Conservation (phyloP, 495 filamentous ascomycete species). For the Sphaerosporella brunnea region DNA sequence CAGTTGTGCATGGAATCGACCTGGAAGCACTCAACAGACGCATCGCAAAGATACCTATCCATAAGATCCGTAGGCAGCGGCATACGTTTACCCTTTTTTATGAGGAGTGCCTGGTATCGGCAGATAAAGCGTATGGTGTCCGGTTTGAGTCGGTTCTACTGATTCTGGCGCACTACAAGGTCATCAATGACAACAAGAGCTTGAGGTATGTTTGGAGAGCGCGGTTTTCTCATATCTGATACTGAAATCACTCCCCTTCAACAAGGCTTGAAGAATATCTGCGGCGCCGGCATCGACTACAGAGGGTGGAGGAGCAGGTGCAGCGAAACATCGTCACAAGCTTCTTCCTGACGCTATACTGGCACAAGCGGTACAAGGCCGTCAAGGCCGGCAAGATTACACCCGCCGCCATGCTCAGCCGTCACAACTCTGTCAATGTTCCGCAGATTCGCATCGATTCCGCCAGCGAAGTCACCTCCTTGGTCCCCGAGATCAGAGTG, state of each 20-base stretch:
- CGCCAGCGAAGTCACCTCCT: slow-evolving; percentile 21
- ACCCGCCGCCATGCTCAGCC: slow-evolving; percentile 46
- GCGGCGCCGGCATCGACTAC: slow-evolving; percentile 70
- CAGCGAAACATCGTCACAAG: slow-evolving; percentile 71
- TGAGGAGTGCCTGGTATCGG: slow-evolving; percentile 88
- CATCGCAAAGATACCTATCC: slow-evolving; percentile 56
- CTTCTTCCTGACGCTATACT: slow-evolving; percentile 92
- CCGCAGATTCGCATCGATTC: slow-evolving; percentile 18
- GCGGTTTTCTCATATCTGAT: too few relatives aligned
- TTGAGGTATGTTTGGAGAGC: slow-evolving; percentile 48
- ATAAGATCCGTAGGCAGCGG: slow-evolving; percentile 52
- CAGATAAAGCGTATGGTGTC: slow-evolving; percentile 71
- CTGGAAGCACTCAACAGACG: slow-evolving; percentile 55
- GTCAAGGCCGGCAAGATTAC: slow-evolving; percentile 28
- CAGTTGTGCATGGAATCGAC: slow-evolving; percentile 56
- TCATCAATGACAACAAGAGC: slow-evolving; percentile 95
- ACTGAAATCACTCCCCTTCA: too few relatives aligned
- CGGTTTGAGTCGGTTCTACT: slow-evolving; percentile 88
- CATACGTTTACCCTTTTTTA: slow-evolving; percentile 78
- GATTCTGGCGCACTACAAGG: slow-evolving; percentile 96
- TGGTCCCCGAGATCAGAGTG: slow-evolving; percentile 75
- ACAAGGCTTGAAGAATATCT: slow-evolving; percentile 77
- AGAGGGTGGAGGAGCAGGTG: slow-evolving; percentile 92
- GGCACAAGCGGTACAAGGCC: slow-evolving; percentile 59
- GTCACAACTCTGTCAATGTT: slow-evolving; percentile 50